Evolutionary conservation across 2,329 filamentous ascomycete species (phyloP), one percentile per base, ranked within the genome.

Genomic region (Rhynchosporium secalis): DNA sequence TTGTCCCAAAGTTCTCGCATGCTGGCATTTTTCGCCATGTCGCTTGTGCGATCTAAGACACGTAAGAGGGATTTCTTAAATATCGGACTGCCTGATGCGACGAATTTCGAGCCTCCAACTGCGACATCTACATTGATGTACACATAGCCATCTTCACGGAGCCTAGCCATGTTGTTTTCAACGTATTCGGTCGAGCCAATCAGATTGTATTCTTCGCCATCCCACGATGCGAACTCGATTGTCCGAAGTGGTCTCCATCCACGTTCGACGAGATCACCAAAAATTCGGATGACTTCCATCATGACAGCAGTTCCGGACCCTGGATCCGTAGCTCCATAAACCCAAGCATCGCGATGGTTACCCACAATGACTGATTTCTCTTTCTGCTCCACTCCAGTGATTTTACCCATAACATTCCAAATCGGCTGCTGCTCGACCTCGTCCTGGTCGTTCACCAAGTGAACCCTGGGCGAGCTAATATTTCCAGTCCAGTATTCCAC

Each of bases 161-260:
- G 81, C 3, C 78, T 75, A 0, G 93, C 86, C 33, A 92, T 80
- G 68, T 94, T 88, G 52, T 90, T 88, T 77, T 99, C 95, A 51
- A 99, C 95, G 71, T 90, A 94, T 75, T 99, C 95, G 1, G 95
- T 98, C 10, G 92, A 96, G 8, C 95, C 95, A 62, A 96, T 90
- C 51, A 95, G 79, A 75, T 97, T 97, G 78, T 96, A 98, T 75
- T 94, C 92, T 69, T 89, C 89, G 3, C 86, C 95, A 75, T 99
- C 95, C 95, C 95, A 99, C 40, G 91, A 96, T 72, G 93, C 92
- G 75, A 99, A 98, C 74, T 96, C 90, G 67, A 99, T 96, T 3
- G 92, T 96, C n/a, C 95, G 88, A 15, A 96, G 80, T 1, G 95
- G 95, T 31, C 90, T 84, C 95, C 95, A 99, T 58, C 93, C 94